Percentiles rank a stretch among this genome's conserved stretches.
phyloP scores from a whole-genome alignment of 75 land plant genomes.

The Adiantum capillusveneris region DNA sequence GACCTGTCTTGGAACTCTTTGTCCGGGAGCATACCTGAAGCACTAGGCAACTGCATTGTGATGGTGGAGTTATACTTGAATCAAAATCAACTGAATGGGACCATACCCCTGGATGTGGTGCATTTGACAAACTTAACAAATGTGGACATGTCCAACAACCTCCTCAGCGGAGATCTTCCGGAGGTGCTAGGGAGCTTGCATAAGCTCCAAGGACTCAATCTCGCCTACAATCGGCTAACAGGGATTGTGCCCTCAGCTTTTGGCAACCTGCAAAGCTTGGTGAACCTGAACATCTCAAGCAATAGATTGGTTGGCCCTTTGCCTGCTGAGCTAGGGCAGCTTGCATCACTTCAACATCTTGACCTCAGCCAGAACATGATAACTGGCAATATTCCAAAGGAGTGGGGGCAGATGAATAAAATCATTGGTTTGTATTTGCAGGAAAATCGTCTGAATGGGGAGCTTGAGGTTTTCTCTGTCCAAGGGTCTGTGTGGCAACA shows the following conservation, averaged over 20 bases:
- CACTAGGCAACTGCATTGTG: slow-evolving; percentile 3
- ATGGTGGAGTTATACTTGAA: slow-evolving; percentile 14
- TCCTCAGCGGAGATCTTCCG: not conserved
- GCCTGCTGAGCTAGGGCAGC: slow-evolving; percentile 29
- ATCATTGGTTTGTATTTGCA: too few species aligned
- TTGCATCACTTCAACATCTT: slow-evolving; percentile 32
- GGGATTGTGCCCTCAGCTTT: not conserved
- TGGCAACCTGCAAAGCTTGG: not conserved
- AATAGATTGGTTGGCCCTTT: slow-evolving; percentile 39
- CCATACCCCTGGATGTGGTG: not conserved
- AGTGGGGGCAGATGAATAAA: slow-evolving; percentile 29
- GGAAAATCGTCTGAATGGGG: too few species aligned
- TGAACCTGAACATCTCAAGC: slow-evolving; percentile 6
- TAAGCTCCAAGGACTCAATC: not conserved
- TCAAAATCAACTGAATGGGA: slow-evolving; percentile 13
- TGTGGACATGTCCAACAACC: slow-evolving; percentile 2
- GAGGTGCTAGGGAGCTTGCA: not conserved
- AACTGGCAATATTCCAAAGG: slow-evolving; percentile 32
- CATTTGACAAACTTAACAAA: not conserved
- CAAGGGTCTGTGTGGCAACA: not conserved
- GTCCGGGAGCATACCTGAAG: slow-evolving; percentile 1
- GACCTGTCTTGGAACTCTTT: slow-evolving; percentile 19
- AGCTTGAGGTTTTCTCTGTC: too few species aligned
- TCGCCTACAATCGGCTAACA: not conserved
- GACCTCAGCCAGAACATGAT: slow-evolving; percentile 31